These are phyloP conservation scores for Leccinellum rugosiceps DNA, from an alignment of 768 basidiomycete genomes.

Conservation along the genomic window DNA sequence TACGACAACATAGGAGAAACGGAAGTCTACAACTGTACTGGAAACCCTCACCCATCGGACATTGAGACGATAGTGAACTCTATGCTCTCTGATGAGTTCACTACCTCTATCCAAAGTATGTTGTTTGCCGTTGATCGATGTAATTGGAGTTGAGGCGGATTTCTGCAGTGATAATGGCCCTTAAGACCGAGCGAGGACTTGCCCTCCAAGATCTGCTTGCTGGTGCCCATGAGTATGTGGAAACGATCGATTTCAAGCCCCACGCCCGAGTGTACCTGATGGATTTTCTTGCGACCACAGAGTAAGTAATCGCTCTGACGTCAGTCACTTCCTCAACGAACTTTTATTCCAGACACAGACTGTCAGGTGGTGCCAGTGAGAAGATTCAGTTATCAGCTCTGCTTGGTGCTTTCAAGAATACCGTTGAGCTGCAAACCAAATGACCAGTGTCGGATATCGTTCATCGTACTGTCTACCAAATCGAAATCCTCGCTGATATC, in stretches of 20 bases:
- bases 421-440: constrained; percentile 72
- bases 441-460: constrained; percentile 2
- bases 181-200: constrained; percentile 91
- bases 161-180: constrained; percentile 68
- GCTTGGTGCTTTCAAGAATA: constrained; percentile 89
- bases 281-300: constrained; percentile 91
- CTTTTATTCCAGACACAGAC: constrained; percentile 62
- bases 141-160: neutral
- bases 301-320: constrained; percentile 52
- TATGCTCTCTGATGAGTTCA: constrained; percentile 96
- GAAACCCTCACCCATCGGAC: constrained; percentile 92
- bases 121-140: constrained; percentile 4
- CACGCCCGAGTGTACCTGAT: constrained; percentile 87
- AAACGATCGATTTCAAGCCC: constrained; percentile 81
- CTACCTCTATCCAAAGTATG: constrained; percentile 81
- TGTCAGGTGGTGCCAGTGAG: constrained; percentile 91
- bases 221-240: constrained; percentile 88
- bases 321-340: neutral
- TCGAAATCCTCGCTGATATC: neutral
- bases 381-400: constrained; percentile 92
- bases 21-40: constrained; percentile 95
- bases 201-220: constrained; percentile 92
- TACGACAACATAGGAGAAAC: constrained; percentile 86
- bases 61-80: constrained; percentile 91
- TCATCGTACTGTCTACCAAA: neutral